Conservation (phyloP, 139 green algal genomes). For the Haematococcus lacustris region DNA sequence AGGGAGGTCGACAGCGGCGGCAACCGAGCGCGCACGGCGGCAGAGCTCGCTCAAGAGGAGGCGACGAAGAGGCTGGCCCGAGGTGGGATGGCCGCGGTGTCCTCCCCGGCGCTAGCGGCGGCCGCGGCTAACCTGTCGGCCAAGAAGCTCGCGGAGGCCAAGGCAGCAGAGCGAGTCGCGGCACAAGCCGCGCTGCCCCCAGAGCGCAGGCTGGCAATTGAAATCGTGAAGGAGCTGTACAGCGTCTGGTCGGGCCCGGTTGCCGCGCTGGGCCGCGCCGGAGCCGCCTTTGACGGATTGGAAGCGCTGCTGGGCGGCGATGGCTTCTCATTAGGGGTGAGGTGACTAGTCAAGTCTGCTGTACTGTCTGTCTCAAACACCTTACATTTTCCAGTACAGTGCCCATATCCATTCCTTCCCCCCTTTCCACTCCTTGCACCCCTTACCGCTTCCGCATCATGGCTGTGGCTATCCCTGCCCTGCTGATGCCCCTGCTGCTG, state of each 20-base stretch:
- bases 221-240: slow-evolving; percentile 50
- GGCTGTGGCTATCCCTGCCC: no score
- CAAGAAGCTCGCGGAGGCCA: slow-evolving; percentile 3
- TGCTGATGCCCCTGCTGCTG: no score
- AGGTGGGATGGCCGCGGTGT: neutral
- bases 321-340: no score
- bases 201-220: slow-evolving; percentile 49
- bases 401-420: no score
- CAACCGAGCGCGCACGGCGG: slow-evolving; percentile 49
- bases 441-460: no score
- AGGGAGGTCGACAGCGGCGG: slow-evolving; percentile 46
- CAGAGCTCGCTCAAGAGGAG: slow-evolving; percentile 56
- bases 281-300: slow-evolving; percentile 73
- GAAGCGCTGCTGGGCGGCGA: slow-evolving; percentile 70
- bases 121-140: neutral
- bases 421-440: no score
- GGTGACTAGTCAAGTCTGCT: no score
- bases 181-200: slow-evolving; percentile 15
- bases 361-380: no score
- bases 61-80: slow-evolving; percentile 16
- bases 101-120: neutral
- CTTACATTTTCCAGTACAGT: no score
- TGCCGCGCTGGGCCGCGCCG: slow-evolving; percentile 52
- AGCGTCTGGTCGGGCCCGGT: slow-evolving; percentile 55
- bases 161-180: neutral